Conservation (phyloP, 805 yeast genomes). For the Nakazawaea anatomiae region DNA sequence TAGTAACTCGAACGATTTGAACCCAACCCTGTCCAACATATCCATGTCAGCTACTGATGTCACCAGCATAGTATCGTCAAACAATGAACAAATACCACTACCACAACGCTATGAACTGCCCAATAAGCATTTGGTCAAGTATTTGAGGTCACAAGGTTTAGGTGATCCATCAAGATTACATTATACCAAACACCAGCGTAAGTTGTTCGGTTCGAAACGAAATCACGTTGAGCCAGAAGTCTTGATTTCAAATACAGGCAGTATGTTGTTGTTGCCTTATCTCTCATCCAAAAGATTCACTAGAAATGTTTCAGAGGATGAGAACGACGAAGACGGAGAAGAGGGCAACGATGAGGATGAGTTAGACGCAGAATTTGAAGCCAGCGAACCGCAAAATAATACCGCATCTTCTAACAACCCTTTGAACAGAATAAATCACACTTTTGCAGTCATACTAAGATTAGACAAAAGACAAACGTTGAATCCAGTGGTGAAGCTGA, state of each 20-base stretch:
- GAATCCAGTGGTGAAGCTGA: conserved; percentile 30
- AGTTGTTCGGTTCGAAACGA: background rate
- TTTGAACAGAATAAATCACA: conserved; percentile 33
- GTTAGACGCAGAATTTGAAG: conserved; percentile 10
- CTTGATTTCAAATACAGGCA: conserved; percentile 26
- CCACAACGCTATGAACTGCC: background rate
- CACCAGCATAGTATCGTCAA: conserved; percentile 1
- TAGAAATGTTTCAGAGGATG: conserved; percentile 14
- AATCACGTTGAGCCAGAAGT: conserved; percentile 9
- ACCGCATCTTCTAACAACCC: conserved; percentile 2
- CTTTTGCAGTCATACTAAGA: conserved; percentile 45
- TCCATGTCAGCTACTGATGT: conserved; percentile 4
- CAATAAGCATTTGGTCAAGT: background rate
- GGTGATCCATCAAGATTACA: conserved; percentile 3
- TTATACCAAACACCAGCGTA: background rate
- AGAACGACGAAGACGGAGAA: conserved; percentile 17
- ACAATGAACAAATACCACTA: background rate
- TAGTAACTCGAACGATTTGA: conserved; percentile 3
- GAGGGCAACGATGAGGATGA: conserved; percentile 17
- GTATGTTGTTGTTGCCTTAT: conserved; percentile 26
- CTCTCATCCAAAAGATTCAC: conserved; percentile 22
- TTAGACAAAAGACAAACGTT: conserved; percentile 33
- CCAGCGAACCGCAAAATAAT: conserved; percentile 8
- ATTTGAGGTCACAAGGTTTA: conserved; percentile 7
- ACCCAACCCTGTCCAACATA: conserved; percentile 2